Conservation (phyloP, 2,329 filamentous ascomycete species). For the Exophiala aquamarina region DNA sequence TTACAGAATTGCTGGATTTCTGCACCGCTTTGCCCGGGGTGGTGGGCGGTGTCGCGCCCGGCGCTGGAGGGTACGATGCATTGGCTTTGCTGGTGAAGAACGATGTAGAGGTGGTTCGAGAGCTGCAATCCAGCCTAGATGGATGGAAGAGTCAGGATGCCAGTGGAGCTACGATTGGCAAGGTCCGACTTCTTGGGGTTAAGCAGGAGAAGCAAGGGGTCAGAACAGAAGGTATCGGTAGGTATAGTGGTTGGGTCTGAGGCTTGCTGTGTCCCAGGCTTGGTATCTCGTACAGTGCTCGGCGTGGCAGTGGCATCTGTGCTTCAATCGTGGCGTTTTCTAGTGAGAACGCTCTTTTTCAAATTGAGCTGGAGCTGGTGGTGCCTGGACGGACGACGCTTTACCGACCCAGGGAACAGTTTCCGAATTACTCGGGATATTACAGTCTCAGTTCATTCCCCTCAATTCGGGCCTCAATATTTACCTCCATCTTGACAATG, state of each 20-base stretch:
- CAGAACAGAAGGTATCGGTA: slow-evolving; percentile 39
- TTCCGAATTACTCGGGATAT: too few species aligned
- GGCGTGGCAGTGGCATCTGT: too few species aligned
- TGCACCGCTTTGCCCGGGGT: slow-evolving; percentile 72
- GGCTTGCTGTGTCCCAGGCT: too few species aligned
- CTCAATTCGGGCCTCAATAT: too few species aligned
- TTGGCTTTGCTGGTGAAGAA: slow-evolving; percentile 78
- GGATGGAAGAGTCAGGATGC: slow-evolving; percentile 59
- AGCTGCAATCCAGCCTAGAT: slow-evolving; percentile 62
- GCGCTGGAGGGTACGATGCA: slow-evolving; percentile 91
- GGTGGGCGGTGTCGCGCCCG: slow-evolving; percentile 87
- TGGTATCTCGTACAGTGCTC: too few species aligned
- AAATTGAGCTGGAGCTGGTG: too few species aligned
- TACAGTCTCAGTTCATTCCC: too few species aligned
- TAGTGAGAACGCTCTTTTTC: too few species aligned
- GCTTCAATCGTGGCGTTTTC: too few species aligned
- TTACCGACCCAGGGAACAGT: too few species aligned
- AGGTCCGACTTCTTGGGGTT: slow-evolving; percentile 46
- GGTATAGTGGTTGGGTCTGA: slow-evolving; percentile 41
- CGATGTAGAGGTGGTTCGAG: slow-evolving; percentile 61
- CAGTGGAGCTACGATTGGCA: slow-evolving; percentile 45
- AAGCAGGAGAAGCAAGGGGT: slow-evolving; percentile 48
- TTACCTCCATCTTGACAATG: too few species aligned
- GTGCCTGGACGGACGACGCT: too few species aligned
- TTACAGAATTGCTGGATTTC: slow-evolving; percentile 81